A percentile compares a stretch with the other conserved stretches of the same genome.
Conservation (phyloP, 805 yeast genomes). For the Brettanomyces sp. region DNA sequence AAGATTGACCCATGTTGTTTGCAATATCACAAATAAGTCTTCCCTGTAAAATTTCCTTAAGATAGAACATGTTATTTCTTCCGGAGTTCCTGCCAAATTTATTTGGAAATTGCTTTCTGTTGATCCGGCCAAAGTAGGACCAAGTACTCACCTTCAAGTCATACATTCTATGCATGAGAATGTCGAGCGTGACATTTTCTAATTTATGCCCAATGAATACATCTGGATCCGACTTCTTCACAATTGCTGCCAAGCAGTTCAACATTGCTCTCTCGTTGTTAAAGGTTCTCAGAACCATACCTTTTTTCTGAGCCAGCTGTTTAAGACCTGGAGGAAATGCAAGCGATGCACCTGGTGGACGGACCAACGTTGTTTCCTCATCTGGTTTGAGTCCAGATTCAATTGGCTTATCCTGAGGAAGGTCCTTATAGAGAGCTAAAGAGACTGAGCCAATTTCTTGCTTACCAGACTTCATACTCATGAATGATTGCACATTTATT, state of each 20-base stretch:
- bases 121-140: slow-evolving; percentile 77
- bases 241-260: slow-evolving; percentile 60
- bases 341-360: slow-evolving; percentile 60
- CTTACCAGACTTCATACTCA: slow-evolving; percentile 63
- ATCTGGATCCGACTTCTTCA: slow-evolving; percentile 81
- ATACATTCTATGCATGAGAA: slow-evolving; percentile 71
- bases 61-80: slow-evolving; percentile 36
- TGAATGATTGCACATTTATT: slow-evolving; percentile 68
- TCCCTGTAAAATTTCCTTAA: slow-evolving; percentile 72
- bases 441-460: slow-evolving; percentile 88
- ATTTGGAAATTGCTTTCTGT: slow-evolving; percentile 70
- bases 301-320: slow-evolving; percentile 46
- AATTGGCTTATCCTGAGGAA: slow-evolving; percentile 70
- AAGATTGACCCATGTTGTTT: slow-evolving; percentile 89
- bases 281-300: slow-evolving; percentile 45
- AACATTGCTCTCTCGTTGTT: slow-evolving; percentile 69
- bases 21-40: slow-evolving; percentile 86
- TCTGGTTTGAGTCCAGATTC: slow-evolving; percentile 53
- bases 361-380: slow-evolving; percentile 58
- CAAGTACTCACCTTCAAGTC: slow-evolving; percentile 68
- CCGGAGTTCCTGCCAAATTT: slow-evolving; percentile 48
- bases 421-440: slow-evolving; percentile 55
- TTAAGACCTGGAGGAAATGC: slow-evolving; percentile 72
- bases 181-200: slow-evolving; percentile 70
- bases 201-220: slow-evolving; percentile 80